phyloP scores from a whole-genome alignment of 441 rosid genomes.

The Aquilaria agallochum region DNA sequence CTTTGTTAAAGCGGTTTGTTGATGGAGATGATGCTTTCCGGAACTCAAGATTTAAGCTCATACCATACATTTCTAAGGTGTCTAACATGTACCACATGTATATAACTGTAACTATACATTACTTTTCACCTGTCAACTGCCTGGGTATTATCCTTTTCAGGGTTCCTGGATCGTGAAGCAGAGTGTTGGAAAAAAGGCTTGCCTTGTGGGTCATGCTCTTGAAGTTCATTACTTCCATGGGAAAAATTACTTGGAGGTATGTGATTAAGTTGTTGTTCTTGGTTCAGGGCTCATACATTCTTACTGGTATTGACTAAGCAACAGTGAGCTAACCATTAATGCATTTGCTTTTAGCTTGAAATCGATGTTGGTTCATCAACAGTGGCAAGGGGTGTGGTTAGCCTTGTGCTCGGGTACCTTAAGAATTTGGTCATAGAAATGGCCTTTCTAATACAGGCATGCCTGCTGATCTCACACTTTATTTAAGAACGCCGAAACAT shows the following conservation, averaged over 20 bases:
- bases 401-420: slow-evolving; percentile 81
- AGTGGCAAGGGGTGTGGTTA: slow-evolving; percentile 84
- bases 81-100: slow-evolving; percentile 1
- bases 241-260: slow-evolving; percentile 82
- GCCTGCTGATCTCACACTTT: background rate
- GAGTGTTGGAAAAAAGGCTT: slow-evolving; percentile 89
- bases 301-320: background rate
- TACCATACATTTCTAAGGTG: slow-evolving; percentile 90
- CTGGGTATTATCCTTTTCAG: slow-evolving; percentile 21
- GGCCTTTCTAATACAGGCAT: slow-evolving; percentile 94
- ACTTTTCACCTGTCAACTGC: background rate
- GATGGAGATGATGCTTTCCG: slow-evolving; percentile 82
- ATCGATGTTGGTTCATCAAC: slow-evolving; percentile 93
- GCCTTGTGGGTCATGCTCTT: slow-evolving; percentile 77
- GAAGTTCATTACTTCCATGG: slow-evolving; percentile 65
- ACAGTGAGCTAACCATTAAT: too few species aligned
- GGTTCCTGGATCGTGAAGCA: slow-evolving; percentile 99
- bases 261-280: background rate
- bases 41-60: slow-evolving; percentile 90
- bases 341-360: slow-evolving; percentile 41
- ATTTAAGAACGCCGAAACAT: background rate
- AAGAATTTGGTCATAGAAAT: slow-evolving; percentile 85
- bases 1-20: slow-evolving; percentile 69
- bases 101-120: background rate
- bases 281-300: background rate